Evolutionary conservation across 2,329 filamentous ascomycete genomes (phyloP), one percentile per base, ranked within the genome.

Genomic region (Aureobasidium subglaciale): DNA sequence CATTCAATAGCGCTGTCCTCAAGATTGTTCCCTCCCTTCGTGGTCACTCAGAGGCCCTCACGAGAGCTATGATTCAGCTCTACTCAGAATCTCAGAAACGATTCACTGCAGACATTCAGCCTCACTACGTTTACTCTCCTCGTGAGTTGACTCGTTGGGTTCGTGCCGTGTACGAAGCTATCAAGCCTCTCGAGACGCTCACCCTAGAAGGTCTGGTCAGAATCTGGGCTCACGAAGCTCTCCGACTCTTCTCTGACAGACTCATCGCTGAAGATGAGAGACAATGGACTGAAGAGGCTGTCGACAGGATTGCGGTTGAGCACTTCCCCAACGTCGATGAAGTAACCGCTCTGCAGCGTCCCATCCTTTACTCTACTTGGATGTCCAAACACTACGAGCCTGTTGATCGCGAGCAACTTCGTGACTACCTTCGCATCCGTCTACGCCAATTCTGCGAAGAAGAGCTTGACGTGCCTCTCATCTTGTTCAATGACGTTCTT

Each of bases 311-410:
- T 64, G 93, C 93, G 0, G 73, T 93, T 38, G 88, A 96, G 59
- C 84, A 88, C 68, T 99, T 99, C 80, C 93, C 93, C 0, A 95
- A 85, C n/a, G 89, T 99, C 59, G 88, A 99, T 59, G 88, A 96
- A 63, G 80, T 87, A 40, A 87, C 90, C 70, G 91, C 93, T 45
- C 81, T 99, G 27, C 88, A 88, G 61, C 90, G 90, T 0, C 95
- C 93, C 0, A 97, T 99, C 55, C 76, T 99, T 56, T 99, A 95
- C 79, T 99, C 95, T 6, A 99, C 99, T 74, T 99, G 93, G 93
- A 80, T 99, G 5, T 97, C 92, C 11, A 97, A 96, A 82, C 88
- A 99, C 70, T 99, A 99, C 67, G 84, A 97, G 10, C 93, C 93
- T 6, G 93, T 99, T 35, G 90, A 96, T 65, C 88, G 93, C 62